Percentiles rank a stretch among this genome's conserved stretches.
Evolutionary conservation across 352 stramenopile species (phyloP).

Genomic region (Thraustochytrium striatum): DNA sequence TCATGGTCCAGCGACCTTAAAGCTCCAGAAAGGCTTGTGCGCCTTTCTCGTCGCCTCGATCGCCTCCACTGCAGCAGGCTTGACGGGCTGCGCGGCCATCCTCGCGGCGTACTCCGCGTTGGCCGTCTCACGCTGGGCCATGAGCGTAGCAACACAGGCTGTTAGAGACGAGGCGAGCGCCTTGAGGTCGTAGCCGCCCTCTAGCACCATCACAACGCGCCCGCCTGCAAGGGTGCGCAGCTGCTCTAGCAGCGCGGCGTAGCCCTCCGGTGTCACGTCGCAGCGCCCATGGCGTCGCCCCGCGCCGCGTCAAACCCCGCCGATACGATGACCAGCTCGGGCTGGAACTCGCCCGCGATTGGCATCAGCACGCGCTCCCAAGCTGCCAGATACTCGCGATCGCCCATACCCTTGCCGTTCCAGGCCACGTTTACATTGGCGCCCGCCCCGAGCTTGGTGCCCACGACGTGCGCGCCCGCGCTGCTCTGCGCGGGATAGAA

Average conservation of each 20-base stretch:
- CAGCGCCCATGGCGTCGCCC: slow-evolving; percentile 81
- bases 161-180: slow-evolving; percentile 24
- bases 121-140: slow-evolving; percentile 1
- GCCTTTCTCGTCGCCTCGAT: background rate
- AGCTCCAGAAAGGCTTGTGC: slow-evolving; percentile 12
- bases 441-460: slow-evolving; percentile 56
- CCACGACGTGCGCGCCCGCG: slow-evolving; percentile 59
- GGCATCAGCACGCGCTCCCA: slow-evolving; percentile 72
- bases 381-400: slow-evolving; percentile 65
- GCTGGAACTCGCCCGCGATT: slow-evolving; percentile 74
- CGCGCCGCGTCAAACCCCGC: slow-evolving; percentile 89
- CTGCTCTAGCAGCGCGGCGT: slow-evolving; percentile 61
- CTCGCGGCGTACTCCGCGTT: background rate
- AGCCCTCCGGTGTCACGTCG: slow-evolving; percentile 62
- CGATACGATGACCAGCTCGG: slow-evolving; percentile 88
- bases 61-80: background rate
- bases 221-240: slow-evolving; percentile 58
- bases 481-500: slow-evolving; percentile 68
- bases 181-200: slow-evolving; percentile 64
- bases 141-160: slow-evolving; percentile 37
- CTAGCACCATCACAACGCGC: slow-evolving; percentile 64
- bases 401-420: slow-evolving; percentile 59
- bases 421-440: slow-evolving; percentile 70
- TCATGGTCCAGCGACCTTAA: too few species aligned
- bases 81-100: background rate